Percentiles rank a stretch among this genome's conserved stretches.
Evolutionary conservation across 129 eudicot genomes (phyloP).

Genomic region (Arctium lappa): DNA sequence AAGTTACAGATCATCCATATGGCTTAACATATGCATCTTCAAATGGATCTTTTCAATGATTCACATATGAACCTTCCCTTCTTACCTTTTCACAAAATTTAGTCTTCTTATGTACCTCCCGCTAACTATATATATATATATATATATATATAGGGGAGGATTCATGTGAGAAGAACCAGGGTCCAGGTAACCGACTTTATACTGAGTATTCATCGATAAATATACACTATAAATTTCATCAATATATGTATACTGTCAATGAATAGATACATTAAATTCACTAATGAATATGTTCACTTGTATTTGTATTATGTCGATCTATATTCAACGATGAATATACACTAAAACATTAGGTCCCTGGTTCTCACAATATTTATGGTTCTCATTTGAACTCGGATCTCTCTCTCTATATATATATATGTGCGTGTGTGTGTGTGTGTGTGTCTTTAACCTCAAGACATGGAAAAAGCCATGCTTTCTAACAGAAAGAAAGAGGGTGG

Average conservation of each 20-base stretch:
- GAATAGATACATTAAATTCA: background rate
- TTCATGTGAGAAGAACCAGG: background rate
- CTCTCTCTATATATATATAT: background rate
- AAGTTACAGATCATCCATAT: no score
- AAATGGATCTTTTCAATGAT: no score
- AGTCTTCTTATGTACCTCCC: no score
- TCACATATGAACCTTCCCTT: no score
- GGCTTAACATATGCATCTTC: no score
- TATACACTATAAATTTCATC: background rate
- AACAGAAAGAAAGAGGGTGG: background rate
- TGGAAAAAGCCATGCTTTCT: background rate
- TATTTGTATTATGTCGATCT: no score
- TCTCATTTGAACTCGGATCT: background rate
- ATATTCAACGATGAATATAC: background rate
- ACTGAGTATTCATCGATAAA: background rate
- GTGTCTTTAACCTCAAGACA: background rate
- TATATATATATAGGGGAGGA: background rate
- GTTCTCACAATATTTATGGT: background rate
- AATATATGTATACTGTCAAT: background rate
- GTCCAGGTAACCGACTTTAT: no score
- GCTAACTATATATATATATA: no score
- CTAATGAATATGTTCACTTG: no score
- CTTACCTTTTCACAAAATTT: no score
- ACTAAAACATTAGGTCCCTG: background rate
- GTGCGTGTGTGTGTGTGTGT: no score